phyloP scores from a whole-genome alignment of 2,329 filamentous ascomycete genomes.

The Ophiostoma piceae region DNA sequence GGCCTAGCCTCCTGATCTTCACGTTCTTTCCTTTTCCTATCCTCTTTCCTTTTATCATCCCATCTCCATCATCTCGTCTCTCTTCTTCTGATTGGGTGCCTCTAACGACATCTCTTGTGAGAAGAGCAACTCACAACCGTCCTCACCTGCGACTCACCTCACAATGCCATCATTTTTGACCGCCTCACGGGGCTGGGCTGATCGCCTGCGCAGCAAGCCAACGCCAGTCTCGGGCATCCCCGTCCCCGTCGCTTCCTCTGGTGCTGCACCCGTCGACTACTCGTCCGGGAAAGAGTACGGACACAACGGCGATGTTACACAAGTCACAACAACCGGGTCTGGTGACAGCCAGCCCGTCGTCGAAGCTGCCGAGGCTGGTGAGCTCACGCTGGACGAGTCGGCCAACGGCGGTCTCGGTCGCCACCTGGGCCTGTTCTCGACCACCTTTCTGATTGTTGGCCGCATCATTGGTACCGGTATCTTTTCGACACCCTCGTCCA shows the following conservation, averaged over 20 bases:
- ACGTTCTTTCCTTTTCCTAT: background rate
- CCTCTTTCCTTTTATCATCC: background rate
- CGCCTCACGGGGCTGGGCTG: slow-evolving; percentile 1
- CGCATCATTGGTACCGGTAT: slow-evolving; percentile 36
- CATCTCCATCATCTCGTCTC: background rate
- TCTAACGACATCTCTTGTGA: background rate
- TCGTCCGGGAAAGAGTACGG: background rate
- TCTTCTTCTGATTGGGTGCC: background rate
- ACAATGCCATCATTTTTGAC: background rate
- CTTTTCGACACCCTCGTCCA: slow-evolving; percentile 51
- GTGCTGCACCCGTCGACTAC: background rate
- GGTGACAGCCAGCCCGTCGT: slow-evolving; percentile 9
- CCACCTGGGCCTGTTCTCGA: slow-evolving; percentile 26
- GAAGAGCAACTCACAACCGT: background rate
- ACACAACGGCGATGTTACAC: background rate
- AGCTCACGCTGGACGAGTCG: slow-evolving; percentile 25
- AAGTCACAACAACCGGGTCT: background rate
- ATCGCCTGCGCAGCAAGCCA: background rate
- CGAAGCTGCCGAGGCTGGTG: slow-evolving; percentile 23
- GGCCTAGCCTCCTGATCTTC: slow-evolving; percentile 5
- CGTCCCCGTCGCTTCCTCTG: background rate
- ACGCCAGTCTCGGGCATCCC: background rate
- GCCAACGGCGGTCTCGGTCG: slow-evolving; percentile 24
- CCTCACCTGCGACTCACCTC: background rate
- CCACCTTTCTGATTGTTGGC: slow-evolving; percentile 28